Evolutionary conservation across 2,329 filamentous ascomycete species (phyloP).

Genomic region (Colletotrichum sp.): DNA sequence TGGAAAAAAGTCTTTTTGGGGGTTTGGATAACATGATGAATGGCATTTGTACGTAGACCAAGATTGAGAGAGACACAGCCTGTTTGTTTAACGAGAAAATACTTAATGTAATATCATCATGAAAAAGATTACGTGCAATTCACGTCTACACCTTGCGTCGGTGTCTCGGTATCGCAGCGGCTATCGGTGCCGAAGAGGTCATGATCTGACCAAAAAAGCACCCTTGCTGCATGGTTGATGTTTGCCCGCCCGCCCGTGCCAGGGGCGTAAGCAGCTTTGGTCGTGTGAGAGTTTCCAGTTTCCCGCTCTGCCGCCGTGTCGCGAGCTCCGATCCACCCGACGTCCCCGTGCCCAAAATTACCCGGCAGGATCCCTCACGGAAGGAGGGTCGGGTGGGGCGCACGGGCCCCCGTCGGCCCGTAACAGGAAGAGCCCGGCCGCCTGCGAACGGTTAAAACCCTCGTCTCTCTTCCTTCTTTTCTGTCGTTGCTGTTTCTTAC

Average conservation of each 20-base stretch:
- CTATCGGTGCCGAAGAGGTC: neutral
- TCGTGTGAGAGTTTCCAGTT: neutral
- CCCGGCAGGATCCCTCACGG: constrained; percentile 23
- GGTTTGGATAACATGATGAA: neutral
- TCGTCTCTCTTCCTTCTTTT: neutral
- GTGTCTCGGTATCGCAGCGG: neutral
- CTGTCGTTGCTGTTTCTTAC: neutral
- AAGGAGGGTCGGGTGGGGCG: constrained; percentile 14
- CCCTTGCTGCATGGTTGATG: neutral
- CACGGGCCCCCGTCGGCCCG: constrained; percentile 19
- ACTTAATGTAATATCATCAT: neutral
- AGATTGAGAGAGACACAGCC: neutral
- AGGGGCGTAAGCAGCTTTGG: neutral
- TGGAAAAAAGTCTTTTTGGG: neutral
- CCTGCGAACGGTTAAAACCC: constrained; percentile 15
- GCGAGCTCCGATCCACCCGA: neutral
- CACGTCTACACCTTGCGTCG: too few relatives aligned
- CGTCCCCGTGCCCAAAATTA: constrained; percentile 21
- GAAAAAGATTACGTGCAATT: too few relatives aligned
- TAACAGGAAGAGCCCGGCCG: constrained; percentile 9
- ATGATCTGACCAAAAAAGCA: neutral
- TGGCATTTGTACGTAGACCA: neutral
- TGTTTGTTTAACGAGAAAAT: neutral
- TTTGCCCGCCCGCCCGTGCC: neutral
- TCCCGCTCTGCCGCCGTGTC: neutral